Evolutionary conservation across 2,329 filamentous ascomycete species (phyloP), one percentile per base, ranked within the genome.

Genomic region (Endoconidiophora polonica): DNA sequence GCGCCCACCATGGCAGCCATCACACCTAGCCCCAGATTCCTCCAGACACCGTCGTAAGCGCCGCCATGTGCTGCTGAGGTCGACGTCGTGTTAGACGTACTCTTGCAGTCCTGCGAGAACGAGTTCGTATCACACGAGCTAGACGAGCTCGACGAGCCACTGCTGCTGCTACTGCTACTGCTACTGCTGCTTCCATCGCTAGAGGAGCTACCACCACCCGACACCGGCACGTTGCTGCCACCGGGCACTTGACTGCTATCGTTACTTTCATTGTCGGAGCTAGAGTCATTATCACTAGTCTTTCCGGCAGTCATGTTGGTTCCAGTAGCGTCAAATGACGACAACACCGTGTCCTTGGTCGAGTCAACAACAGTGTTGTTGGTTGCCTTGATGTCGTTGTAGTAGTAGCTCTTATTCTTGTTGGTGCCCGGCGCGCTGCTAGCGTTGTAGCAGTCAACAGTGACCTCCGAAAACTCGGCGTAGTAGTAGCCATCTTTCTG

Each of bases 401-500:
- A 94, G 56, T 78, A 75, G 72, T 96, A 98, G 22, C 81, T 80
- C 57, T 70, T 74, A 56, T 77, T 76, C 49, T 72, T 76, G 64
- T 79, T 83, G 20, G 75, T 72, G 26, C 90, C 91, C 3, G 86
- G 79, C 0, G 62, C 59, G 16, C 57, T 65, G 49, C 66, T 63
- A 33, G 74, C 70, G 57, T 88, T 74, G 71, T 84, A 96, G 79
- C 91, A 98, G 57, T 87, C 68, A 36, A 96, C 79, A n/a, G 70
- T 73, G 53, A 98, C 77, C 49, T 87, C 77, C 49, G 77, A 72
- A 59, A 95, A 77, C 41, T 76, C 77, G 49, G 87, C 83, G 62
- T 83, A 95, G 71, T 91, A 94, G 72, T 95, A 96, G 29, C 86
- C 85, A 60, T 85, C 72, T 48, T 75, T 73, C 67, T 86, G 70